Evolutionary conservation across 176 grass and related monocot genomes (phyloP).

Genomic region (Saccharum spontaneum): DNA sequence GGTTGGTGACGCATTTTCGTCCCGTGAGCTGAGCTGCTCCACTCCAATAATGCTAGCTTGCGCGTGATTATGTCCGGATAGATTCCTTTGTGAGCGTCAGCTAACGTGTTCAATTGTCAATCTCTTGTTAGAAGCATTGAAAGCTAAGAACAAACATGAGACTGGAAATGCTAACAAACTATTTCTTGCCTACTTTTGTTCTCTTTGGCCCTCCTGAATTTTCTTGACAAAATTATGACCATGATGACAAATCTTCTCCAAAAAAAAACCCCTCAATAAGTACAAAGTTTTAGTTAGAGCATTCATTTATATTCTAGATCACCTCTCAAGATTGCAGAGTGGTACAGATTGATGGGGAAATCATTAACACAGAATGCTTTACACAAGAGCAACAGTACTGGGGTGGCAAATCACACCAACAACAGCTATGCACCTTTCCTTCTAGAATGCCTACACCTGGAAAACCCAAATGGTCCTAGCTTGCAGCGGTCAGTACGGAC

Average conservation of each 20-base stretch:
- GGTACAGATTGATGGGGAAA: neutral
- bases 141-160: conserved; percentile 12
- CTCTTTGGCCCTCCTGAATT: neutral
- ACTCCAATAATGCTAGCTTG: conserved; percentile 27
- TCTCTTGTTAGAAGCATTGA: conserved; percentile 28
- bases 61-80: conserved; percentile 14
- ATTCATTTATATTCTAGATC: neutral
- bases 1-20: conserved; percentile 42
- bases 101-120: conserved; percentile 36
- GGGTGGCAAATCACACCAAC: conserved; percentile 44
- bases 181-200: neutral
- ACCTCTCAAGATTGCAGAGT: neutral
- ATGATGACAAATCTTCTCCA: neutral
- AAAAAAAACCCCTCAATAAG: neutral
- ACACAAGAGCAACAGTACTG: conserved; percentile 23
- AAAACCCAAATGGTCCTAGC: conserved; percentile 31
- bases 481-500: conserved; percentile 33
- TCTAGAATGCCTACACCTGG: conserved; percentile 38
- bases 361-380: conserved; percentile 36
- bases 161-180: neutral
- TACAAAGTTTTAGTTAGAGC: neutral
- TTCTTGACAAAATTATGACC: neutral
- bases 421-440: conserved; percentile 32
- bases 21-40: conserved; percentile 1
- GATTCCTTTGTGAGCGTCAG: conserved; percentile 23